phyloP scores from a whole-genome alignment of 306 rosid genomes.

The Adenanthera pavonina region DNA sequence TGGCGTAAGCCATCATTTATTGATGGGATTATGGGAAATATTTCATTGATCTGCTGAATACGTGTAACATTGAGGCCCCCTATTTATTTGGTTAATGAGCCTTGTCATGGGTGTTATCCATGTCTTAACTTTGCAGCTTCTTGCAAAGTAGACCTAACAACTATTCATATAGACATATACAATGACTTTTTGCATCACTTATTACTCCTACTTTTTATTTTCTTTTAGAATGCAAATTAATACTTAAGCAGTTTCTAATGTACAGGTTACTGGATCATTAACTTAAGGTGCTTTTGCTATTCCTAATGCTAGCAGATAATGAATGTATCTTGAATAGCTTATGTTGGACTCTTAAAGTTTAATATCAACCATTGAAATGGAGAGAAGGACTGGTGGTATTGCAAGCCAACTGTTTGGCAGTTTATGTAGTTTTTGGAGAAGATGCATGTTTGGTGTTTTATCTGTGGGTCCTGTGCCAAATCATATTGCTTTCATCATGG shows the following conservation, averaged over 20 bases:
- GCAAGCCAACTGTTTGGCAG: constrained; percentile 39
- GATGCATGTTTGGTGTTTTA: constrained; percentile 54
- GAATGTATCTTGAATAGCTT: constrained; percentile 37
- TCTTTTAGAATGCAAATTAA: constrained; percentile 17
- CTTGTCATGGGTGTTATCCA: neutral
- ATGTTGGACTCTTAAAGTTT: constrained; percentile 8
- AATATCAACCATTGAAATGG: constrained; percentile 48
- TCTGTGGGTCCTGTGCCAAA: constrained; percentile 73
- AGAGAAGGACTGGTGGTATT: constrained; percentile 32
- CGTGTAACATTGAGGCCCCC: no score
- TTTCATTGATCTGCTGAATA: neutral
- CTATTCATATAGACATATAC: neutral
- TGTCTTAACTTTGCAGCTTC: neutral
- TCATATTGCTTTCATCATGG: constrained; percentile 88
- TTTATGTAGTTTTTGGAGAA: constrained; percentile 52
- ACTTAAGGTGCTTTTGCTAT: constrained; percentile 19
- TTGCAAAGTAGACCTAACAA: neutral
- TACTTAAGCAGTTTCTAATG: constrained; percentile 6
- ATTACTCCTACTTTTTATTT: neutral
- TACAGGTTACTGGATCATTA: neutral
- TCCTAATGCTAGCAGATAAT: constrained; percentile 16
- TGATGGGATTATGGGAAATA: neutral
- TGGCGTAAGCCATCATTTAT: neutral
- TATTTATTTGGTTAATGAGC: neutral
- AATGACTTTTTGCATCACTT: neutral